Conservation (phyloP, 2,329 filamentous ascomycete species). For the Lecanosticta acicola region DNA sequence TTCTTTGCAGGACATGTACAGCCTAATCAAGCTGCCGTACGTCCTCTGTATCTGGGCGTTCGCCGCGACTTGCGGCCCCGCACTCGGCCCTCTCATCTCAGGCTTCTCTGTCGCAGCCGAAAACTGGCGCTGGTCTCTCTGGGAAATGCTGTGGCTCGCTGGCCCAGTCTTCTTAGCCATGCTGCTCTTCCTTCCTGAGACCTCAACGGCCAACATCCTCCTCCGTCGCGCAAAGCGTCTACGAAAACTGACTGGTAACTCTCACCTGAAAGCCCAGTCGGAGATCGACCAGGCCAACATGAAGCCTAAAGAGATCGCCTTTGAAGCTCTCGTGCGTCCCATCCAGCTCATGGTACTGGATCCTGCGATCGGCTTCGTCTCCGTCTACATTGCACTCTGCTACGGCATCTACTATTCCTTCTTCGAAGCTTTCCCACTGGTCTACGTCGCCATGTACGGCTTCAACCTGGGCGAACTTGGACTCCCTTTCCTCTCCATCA, state of each 20-base stretch:
- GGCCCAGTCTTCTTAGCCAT: slow-evolving; percentile 56
- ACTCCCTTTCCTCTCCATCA: slow-evolving; percentile 32
- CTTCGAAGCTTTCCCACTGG: slow-evolving; percentile 37
- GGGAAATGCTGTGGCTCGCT: slow-evolving; percentile 59
- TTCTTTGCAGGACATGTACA: slow-evolving; percentile 52
- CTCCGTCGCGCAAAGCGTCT: slow-evolving; percentile 57
- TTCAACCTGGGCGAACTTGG: slow-evolving; percentile 36
- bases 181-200: slow-evolving; percentile 57
- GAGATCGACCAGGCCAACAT: slow-evolving; percentile 59
- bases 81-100: slow-evolving; percentile 56
- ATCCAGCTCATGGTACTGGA: slow-evolving; percentile 31
- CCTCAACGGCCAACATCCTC: slow-evolving; percentile 54
- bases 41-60: slow-evolving; percentile 41
- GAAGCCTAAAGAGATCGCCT: slow-evolving; percentile 42
- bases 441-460: slow-evolving; percentile 37
- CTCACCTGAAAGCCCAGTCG: slow-evolving; percentile 53
- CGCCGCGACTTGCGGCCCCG: slow-evolving; percentile 43
- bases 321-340: slow-evolving; percentile 50
- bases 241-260: slow-evolving; percentile 54
- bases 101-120: slow-evolving; percentile 55
- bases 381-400: slow-evolving; percentile 30
- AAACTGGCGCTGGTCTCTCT: slow-evolving; percentile 59
- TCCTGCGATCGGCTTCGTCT: slow-evolving; percentile 30
- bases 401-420: slow-evolving; percentile 35
- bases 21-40: slow-evolving; percentile 41